Evolutionary conservation across 2,329 filamentous ascomycete genomes (phyloP), one percentile per base, ranked within the genome.

Genomic region (Periglandula ipomoeae): DNA sequence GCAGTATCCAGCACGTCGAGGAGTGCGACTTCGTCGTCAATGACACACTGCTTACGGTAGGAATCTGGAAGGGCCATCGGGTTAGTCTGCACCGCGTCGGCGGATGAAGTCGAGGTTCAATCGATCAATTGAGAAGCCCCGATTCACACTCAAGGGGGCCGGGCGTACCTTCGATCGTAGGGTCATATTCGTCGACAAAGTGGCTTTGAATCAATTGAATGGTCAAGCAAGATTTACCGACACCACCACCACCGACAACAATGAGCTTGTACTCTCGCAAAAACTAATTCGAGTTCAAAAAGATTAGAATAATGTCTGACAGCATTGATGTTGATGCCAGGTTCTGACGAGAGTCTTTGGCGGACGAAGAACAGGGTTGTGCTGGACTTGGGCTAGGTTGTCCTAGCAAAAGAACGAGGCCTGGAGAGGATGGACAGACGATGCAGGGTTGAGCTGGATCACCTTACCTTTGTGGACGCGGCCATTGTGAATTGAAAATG

Each of bases 111-210:
- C 24, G 5, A 24, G 22, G 6, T 19, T 4, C 19, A 32, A 40
- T 17, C 2, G 6, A 15, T 3, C 26, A 46, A 46, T 46, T 3
- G 13, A 32, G n/a, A 39, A 17, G 4, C 17, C n/a, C 27, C 17
- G 4, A 9, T 11, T 11, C n/a, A 17, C 5, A 15, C 2, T 19
- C 56, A 48, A 44, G 23, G 6, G 13, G 7, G 26, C 24, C 3
- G 30, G 27, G 50, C 49, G 22, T 47, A 90, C 93, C 93, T 87
- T 98, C 93, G 65, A 98, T 97, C 62, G 93, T 98, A 50, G 93
- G 93, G 71, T 98, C 93, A 71, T 98, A 98, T 71, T 97, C 93
- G 70, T 97, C 93, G 66, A 97, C 91, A 75, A 98, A 98, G 70
- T 98, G 93, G 70, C 86, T 91, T 73, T 90, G 85, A 62, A 88